phyloP scores from a whole-genome alignment of 768 basidiomycete species.

The Mycena olivaceomarginata region DNA sequence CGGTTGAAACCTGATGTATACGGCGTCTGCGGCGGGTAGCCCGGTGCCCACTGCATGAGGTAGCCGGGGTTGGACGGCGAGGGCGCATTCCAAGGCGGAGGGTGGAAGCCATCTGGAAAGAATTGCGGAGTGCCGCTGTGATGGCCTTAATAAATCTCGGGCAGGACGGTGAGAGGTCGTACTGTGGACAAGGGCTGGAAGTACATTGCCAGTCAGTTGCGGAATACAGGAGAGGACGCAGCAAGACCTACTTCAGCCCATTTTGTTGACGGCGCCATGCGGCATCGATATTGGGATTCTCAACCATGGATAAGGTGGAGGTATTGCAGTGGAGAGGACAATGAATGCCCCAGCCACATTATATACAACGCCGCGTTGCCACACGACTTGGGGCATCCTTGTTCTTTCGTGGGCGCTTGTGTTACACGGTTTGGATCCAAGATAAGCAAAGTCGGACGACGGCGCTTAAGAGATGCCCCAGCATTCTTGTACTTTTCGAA shows the following conservation, averaged over 20 bases:
- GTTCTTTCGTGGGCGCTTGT: conserved; percentile 15
- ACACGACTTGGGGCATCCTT: background rate
- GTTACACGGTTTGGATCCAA: background rate
- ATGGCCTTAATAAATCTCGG: background rate
- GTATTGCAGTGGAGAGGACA: background rate
- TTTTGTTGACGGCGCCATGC: too few species aligned
- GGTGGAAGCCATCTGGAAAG: background rate
- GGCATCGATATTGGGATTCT: too few species aligned
- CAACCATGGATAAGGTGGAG: too few species aligned
- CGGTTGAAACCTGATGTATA: background rate
- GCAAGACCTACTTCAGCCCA: too few species aligned
- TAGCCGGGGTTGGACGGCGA: background rate
- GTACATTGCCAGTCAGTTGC: too few species aligned
- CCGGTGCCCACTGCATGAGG: background rate
- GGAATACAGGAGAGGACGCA: too few species aligned
- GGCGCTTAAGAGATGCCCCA: too few species aligned
- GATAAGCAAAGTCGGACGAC: too few species aligned
- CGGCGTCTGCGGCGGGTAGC: background rate
- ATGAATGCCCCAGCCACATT: background rate
- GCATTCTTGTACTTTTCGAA: too few species aligned
- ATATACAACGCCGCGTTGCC: background rate
- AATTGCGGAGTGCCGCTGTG: background rate
- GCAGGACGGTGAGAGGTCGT: background rate
- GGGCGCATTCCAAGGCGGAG: background rate
- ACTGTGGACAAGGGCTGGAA: background rate